Conservation (phyloP, 2,329 filamentous ascomycete species). For the Fusarium transvaalense region DNA sequence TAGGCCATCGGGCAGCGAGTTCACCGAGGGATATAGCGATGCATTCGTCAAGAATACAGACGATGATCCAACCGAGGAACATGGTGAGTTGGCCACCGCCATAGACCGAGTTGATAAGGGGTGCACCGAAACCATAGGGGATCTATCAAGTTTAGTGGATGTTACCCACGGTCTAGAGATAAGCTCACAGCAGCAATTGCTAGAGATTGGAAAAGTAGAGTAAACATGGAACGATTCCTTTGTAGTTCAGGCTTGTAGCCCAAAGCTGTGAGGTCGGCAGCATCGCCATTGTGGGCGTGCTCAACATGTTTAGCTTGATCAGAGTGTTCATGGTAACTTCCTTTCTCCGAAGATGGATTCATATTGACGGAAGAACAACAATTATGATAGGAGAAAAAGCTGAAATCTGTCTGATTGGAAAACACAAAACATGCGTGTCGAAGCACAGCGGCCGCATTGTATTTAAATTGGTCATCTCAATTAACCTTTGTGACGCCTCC, state of each 20-base stretch:
- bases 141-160: constrained; percentile 28
- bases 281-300: constrained; percentile 12
- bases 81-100: constrained; percentile 59
- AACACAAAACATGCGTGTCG: not conserved
- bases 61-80: constrained; percentile 75
- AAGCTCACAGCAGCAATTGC: constrained; percentile 47
- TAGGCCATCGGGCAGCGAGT: constrained; percentile 74
- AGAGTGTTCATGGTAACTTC: constrained; percentile 21
- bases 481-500: constrained; percentile 23
- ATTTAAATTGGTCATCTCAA: constrained; percentile 24
- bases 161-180: accelerated
- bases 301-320: constrained; percentile 24
- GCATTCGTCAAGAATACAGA: constrained; percentile 77
- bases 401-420: not conserved
- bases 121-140: constrained; percentile 45
- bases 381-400: not conserved
- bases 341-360: constrained; percentile 27
- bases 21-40: constrained; percentile 78
- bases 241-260: constrained; percentile 60
- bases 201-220: constrained; percentile 47
- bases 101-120: constrained; percentile 43
- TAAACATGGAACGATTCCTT: constrained; percentile 49
- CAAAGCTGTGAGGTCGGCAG: constrained; percentile 54
- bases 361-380: not conserved
- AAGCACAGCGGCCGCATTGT: constrained; percentile 3